These are phyloP conservation scores for Neofusicoccum kwambonambiense DNA, from an alignment of 2,329 filamentous ascomycete species.

Conservation along the genomic window DNA sequence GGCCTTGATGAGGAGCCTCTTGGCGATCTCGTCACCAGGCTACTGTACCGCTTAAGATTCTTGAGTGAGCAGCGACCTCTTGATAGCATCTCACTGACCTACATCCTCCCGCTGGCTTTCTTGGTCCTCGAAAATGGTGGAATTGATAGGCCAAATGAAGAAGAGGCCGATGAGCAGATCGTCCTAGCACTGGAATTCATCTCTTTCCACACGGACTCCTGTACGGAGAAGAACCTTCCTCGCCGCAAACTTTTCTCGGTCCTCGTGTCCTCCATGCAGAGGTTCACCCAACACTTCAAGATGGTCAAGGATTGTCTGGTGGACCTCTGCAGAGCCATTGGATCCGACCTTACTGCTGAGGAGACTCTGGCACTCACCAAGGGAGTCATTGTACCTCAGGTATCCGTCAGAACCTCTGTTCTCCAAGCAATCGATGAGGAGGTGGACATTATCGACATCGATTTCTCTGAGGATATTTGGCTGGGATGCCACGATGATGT, in stretches of 20 bases:
- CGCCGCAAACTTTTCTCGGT: slow-evolving; percentile 69
- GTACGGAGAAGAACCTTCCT: slow-evolving; percentile 72
- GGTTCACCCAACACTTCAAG: slow-evolving; percentile 91
- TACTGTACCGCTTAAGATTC: slow-evolving; percentile 87
- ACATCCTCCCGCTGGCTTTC: slow-evolving; percentile 79
- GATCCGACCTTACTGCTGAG: slow-evolving; percentile 70
- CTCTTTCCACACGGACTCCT: slow-evolving; percentile 81
- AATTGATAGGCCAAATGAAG: slow-evolving; percentile 63
- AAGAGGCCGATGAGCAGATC: slow-evolving; percentile 86
- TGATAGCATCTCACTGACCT: slow-evolving; percentile 82
- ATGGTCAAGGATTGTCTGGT: slow-evolving; percentile 88
- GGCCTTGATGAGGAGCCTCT: slow-evolving; percentile 77
- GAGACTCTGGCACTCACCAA: slow-evolving; percentile 77
- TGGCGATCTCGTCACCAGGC: slow-evolving; percentile 78
- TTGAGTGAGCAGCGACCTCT: slow-evolving; percentile 92
- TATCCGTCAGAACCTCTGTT: slow-evolving; percentile 77
- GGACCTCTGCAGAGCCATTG: slow-evolving; percentile 80
- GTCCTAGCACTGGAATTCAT: slow-evolving; percentile 86
- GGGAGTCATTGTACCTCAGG: slow-evolving; percentile 75
- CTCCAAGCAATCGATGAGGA: slow-evolving; percentile 89
- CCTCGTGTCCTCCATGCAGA: slow-evolving; percentile 80
- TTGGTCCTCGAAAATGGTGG: slow-evolving; percentile 77
- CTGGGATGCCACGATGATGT: slow-evolving; percentile 88
- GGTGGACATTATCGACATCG: slow-evolving; percentile 83
- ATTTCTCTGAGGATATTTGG: slow-evolving; percentile 90